Conservation (phyloP, 495 filamentous ascomycete species). For the Podospora pseudoanserina region DNA sequence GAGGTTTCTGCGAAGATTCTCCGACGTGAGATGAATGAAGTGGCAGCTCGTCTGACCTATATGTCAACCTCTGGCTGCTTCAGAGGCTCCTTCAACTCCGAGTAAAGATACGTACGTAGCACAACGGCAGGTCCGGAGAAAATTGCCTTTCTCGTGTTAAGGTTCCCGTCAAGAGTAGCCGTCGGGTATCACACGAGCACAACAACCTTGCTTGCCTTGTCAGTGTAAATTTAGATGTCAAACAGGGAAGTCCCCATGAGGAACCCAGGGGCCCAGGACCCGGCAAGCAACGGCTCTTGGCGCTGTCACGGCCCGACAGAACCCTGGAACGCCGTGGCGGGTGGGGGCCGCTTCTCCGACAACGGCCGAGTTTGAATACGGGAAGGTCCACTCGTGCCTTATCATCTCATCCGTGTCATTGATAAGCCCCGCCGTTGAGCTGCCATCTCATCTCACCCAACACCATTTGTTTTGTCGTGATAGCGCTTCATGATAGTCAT, state of each 20-base stretch:
- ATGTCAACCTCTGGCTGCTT: neutral
- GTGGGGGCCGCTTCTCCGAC: neutral
- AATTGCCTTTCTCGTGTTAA: neutral
- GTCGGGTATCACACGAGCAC: neutral
- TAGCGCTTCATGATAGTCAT: neutral
- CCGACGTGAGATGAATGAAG: neutral
- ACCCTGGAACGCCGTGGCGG: neutral
- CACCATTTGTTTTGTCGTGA: neutral
- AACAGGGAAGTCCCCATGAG: neutral
- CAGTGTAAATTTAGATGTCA: neutral
- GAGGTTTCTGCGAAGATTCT: neutral
- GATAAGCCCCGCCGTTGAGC: conserved; percentile 14
- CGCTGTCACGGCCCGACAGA: neutral
- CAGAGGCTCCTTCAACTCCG: neutral
- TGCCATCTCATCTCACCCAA: conserved; percentile 4
- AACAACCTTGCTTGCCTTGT: neutral
- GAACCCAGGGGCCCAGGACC: neutral
- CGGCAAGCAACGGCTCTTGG: neutral
- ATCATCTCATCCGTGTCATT: neutral
- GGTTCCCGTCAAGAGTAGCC: neutral
- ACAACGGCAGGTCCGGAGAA: neutral
- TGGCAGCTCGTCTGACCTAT: neutral
- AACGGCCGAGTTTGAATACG: neutral
- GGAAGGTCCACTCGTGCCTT: neutral
- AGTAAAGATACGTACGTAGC: neutral